Percentiles rank a stretch among this genome's conserved stretches.
Conservation (phyloP, 495 filamentous ascomycete species). For the Aspergillus haitiensis region DNA sequence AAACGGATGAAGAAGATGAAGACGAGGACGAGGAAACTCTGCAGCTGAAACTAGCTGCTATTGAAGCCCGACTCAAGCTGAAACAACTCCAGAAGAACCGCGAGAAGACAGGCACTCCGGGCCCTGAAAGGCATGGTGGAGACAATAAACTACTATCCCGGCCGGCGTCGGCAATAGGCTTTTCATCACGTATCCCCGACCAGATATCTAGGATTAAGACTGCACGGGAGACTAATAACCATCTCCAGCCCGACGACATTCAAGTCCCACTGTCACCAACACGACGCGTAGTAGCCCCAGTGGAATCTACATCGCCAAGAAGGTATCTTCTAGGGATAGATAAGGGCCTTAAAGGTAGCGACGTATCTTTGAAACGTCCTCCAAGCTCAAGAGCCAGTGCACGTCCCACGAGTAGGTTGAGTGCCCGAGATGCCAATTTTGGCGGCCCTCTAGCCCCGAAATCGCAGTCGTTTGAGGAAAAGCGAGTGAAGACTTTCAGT, state of each 20-base stretch:
- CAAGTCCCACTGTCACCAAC: conserved; percentile 84
- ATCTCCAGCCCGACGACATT: conserved; percentile 42
- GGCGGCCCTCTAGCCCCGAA: conserved; percentile 32
- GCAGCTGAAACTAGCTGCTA: conserved; percentile 76
- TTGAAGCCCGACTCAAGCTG: conserved; percentile 83
- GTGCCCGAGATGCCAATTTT: conserved; percentile 31
- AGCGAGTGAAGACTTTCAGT: conserved; percentile 71
- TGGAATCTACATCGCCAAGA: conserved; percentile 70
- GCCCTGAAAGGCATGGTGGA: conserved; percentile 27
- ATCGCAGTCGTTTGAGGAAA: conserved; percentile 29
- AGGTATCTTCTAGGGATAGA: conserved; percentile 85
- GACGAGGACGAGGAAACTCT: conserved; percentile 92
- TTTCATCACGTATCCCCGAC: conserved; percentile 25
- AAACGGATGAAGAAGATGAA: conserved; percentile 35
- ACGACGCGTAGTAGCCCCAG: conserved; percentile 45
- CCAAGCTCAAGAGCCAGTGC: conserved; percentile 38
- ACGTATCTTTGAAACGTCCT: conserved; percentile 81
- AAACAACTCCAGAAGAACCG: conserved; percentile 74
- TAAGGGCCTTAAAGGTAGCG: conserved; percentile 75
- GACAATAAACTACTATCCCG: conserved; percentile 22
- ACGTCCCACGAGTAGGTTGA: conserved; percentile 38
- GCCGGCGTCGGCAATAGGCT: conserved; percentile 30
- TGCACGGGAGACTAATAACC: conserved; percentile 28
- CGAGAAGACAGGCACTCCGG: conserved; percentile 34
- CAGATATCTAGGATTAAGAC: conserved; percentile 20